phyloP scores from a whole-genome alignment of 352 stramenopile genomes.

The Phytophthora sp. region DNA sequence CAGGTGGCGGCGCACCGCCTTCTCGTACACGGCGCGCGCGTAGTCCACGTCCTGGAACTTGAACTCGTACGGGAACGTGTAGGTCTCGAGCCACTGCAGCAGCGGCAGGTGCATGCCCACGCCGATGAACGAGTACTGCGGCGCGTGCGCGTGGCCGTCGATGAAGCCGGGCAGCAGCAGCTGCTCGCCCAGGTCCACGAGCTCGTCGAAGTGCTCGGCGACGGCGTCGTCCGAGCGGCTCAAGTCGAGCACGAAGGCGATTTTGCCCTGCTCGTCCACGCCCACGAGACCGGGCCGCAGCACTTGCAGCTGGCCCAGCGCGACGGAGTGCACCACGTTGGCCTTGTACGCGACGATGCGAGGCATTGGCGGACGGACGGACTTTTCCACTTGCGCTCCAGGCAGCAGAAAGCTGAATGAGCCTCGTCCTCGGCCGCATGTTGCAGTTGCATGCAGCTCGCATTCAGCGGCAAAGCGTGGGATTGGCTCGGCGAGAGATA shows the following conservation, averaged over 20 bases:
- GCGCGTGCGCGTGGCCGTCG: slow-evolving; percentile 94
- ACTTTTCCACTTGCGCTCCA: slow-evolving; percentile 7
- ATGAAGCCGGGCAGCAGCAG: slow-evolving; percentile 94
- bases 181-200: slow-evolving; percentile 73
- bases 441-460: slow-evolving; percentile 11
- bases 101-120: slow-evolving; percentile 94
- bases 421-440: not conserved
- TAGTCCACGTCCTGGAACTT: slow-evolving; percentile 74
- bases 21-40: slow-evolving; percentile 87
- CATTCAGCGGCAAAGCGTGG: slow-evolving; percentile 19
- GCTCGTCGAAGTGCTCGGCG: slow-evolving; percentile 43
- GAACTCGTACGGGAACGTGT: slow-evolving; percentile 94
- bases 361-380: slow-evolving; percentile 8
- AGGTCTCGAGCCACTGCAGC: slow-evolving; percentile 94
- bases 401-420: slow-evolving; percentile 26
- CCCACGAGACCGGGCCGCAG: slow-evolving; percentile 43
- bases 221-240: not conserved
- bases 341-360: slow-evolving; percentile 71
- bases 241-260: slow-evolving; percentile 36
- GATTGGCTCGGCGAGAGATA: not conserved
- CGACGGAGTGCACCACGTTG: slow-evolving; percentile 79
- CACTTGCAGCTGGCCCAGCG: slow-evolving; percentile 45
- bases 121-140: slow-evolving; percentile 94
- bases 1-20: slow-evolving; percentile 88
- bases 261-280: slow-evolving; percentile 28